Conservation (phyloP, 78 protist species). For the Blattamonas nauphoetae region DNA sequence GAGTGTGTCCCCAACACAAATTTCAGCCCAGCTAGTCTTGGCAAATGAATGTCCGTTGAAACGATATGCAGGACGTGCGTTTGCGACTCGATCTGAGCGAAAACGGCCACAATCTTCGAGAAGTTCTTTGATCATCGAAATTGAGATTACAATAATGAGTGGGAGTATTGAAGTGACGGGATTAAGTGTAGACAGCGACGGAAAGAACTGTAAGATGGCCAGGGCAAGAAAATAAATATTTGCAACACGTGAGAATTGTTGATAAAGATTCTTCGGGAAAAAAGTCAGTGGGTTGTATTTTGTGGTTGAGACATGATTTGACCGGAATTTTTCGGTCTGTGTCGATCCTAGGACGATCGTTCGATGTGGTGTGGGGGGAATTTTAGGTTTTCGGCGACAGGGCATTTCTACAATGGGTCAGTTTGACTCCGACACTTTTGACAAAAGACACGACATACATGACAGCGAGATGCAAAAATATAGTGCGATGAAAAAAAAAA, state of each 20-base stretch:
- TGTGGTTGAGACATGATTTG: constrained; percentile 2
- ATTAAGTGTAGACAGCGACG: constrained; percentile 45
- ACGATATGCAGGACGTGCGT: constrained; percentile 1
- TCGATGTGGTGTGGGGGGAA: no score
- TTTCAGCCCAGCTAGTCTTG: neutral
- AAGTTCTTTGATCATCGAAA: constrained; percentile 7
- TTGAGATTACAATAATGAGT: neutral
- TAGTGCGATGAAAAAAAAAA: no score
- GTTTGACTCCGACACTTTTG: no score
- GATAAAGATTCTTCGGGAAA: constrained; percentile 19
- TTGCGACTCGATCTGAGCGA: constrained; percentile 22
- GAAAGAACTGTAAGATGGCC: constrained; percentile 45
- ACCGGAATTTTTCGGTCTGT: neutral
- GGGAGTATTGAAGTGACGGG: constrained; percentile 7
- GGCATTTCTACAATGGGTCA: no score
- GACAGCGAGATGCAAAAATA: no score
- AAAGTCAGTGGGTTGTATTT: constrained; percentile 9
- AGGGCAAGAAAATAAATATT: constrained; percentile 66
- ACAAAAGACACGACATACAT: no score
- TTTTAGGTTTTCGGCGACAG: no score
- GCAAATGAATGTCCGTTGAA: neutral
- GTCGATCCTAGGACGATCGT: neutral
- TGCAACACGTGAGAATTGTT: constrained; percentile 35
- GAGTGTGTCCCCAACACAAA: constrained; percentile 59
- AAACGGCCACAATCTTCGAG: constrained; percentile 26